Evolutionary conservation across 164 flowering plant species (phyloP), one percentile per base, ranked within the genome.

Genomic region (Sedum album): DNA sequence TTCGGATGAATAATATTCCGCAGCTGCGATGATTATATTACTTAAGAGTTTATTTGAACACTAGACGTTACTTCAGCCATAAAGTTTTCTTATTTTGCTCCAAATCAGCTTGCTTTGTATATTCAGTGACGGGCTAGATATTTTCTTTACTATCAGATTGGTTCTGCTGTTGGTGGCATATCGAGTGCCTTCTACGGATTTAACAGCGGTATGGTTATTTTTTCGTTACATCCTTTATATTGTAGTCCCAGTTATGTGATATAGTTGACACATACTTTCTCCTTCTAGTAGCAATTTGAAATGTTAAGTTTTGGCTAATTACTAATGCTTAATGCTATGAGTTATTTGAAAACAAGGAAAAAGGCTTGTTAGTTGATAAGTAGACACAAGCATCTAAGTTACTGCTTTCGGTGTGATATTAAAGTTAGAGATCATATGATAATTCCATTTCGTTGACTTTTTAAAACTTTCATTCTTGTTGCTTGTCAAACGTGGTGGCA

Each of bases 121-220:
- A 17, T 41, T 15, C 48, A 57, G 6, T 25, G 13, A 51, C 11
- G 39, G 21, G 14, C 13, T 31, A 33, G 14, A 35, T 53, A 28
- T 17, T 71, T 73, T 48, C 66, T 39, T 73, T 8, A 2, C 15
- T 41, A 8, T 41, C 66, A 93, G 97, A 91, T 93, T 81, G 97
- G 97, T 55, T 76, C 93, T 66, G 96, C 94, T 64, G 93, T 91
- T 79, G 98, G 98, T 44, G 93, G 97, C 49, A 86, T 86, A 8
- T 70, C 93, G n/a, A 84, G 98, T 72, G 94, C 90, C 35, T 91
- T 91, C 76, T 89, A 89, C 74, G 97, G 96, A 31, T 89, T 89
- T 78, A 93, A 91, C 72, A 82, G 75, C 72, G 96, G 98, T 93
- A 84, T 31, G 36, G 21, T 26, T 35, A 1, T 6, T 6, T 62